Base-by-base conservation (phyloP, 2,329 filamentous ascomycete genomes). In the Aspergillus ustus region DNA sequence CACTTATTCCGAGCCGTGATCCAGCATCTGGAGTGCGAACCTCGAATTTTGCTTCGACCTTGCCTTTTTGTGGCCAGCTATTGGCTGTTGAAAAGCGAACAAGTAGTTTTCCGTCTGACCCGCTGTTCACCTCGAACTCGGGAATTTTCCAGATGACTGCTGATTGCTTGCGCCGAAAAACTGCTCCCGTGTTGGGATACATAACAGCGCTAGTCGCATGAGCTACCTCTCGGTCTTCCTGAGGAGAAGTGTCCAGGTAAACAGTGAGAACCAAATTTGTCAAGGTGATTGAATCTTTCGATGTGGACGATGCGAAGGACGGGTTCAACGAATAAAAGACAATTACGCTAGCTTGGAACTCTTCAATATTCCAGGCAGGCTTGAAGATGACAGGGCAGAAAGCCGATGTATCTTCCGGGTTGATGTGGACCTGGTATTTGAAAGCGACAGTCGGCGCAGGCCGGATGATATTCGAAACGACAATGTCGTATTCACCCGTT, bases 251-350 rank as follows among this genome's bases (percentile, higher is more conserved):
- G 52, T 81, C 77, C 60, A 82, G 66, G 51, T 73, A 74, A 52
- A 82, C 78, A 0, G 87, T 90, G 17, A 98, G 81, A 64, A 96
- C 90, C 25, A 97, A 83, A 69, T 97, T 96, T 69, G 88, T 89
- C 45, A 93, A 76, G 1, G 81, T 85, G 44, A 92, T 71, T 77
- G 84, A 72, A 70, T 81, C 66, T 13, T 62, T 62, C 22, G 73
- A 64, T 3, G 65, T 70, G 54, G 82, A 79, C 52, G 79, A 81
- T 66, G 73, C 63, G 72, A 88, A 92, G 1, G 83, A 80, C 0
- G 92, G 91, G 75, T 97, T 97, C 17, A 95, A 84, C 6, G 88
- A 88, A 78, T 97, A 98, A 71, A 90, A 88, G 43, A 98, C 81
- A 57, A 97, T 86, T 45, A 96, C 86, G 45, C 91, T 93, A n/a